Evolutionary conservation across 2,329 filamentous ascomycete genomes (phyloP).

Genomic region (Aspergillus persii): DNA sequence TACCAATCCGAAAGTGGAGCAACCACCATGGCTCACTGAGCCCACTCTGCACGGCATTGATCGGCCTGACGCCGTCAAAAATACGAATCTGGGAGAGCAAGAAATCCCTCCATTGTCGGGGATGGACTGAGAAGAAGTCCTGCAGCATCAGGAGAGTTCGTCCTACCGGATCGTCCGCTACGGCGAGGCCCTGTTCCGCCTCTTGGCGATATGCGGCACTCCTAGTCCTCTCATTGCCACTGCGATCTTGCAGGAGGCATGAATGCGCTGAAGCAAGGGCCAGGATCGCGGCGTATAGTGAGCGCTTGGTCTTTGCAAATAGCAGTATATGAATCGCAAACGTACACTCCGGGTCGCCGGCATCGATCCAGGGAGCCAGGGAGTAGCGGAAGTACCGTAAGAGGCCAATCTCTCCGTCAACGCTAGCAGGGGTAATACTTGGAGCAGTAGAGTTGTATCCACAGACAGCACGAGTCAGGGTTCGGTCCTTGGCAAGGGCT

Average conservation of each 20-base stretch:
- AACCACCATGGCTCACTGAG: constrained; percentile 20
- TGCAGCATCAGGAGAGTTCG: constrained; percentile 19
- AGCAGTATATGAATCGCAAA: constrained; percentile 22
- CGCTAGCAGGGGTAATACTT: constrained; percentile 2
- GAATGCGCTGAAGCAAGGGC: constrained; percentile 20
- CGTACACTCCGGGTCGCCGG: constrained; percentile 21
- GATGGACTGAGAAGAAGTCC: constrained; percentile 13
- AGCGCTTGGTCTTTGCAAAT: constrained; percentile 15
- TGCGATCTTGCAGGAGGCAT: neutral
- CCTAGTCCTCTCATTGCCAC: constrained; percentile 3
- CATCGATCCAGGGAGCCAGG: constrained; percentile 26
- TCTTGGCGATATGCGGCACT: constrained; percentile 16
- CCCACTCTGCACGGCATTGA: constrained; percentile 8
- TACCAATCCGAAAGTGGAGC: constrained; percentile 19
- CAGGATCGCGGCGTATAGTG: constrained; percentile 20
- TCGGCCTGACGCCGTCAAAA: constrained; percentile 3
- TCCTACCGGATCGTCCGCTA: constrained; percentile 15
- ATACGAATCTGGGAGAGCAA: constrained; percentile 7
- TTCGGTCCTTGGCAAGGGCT: constrained; percentile 1
- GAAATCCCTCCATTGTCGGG: constrained; percentile 17
- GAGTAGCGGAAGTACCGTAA: constrained; percentile 26
- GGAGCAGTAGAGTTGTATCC: neutral
- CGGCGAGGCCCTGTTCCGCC: constrained; percentile 14
- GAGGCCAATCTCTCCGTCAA: constrained; percentile 20
- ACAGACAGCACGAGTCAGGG: neutral